Percentiles rank a stretch among this genome's conserved stretches.
Conservation (phyloP, 2,329 filamentous ascomycete genomes). For the Bipolaris gigantea region DNA sequence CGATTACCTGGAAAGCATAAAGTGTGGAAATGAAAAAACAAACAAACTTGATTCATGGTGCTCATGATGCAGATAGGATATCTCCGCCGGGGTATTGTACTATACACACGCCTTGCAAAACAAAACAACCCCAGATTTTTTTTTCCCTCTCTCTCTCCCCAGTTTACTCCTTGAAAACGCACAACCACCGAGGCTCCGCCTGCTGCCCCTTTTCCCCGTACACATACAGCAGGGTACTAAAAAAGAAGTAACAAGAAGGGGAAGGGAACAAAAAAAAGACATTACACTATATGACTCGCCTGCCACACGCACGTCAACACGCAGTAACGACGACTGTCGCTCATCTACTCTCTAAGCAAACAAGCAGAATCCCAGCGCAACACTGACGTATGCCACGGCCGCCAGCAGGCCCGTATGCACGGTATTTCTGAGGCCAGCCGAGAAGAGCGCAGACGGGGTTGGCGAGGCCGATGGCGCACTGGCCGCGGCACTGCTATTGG, state of each 20-base stretch:
- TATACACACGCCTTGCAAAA: too few relatives aligned
- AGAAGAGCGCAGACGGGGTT: neutral
- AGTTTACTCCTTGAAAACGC: too few relatives aligned
- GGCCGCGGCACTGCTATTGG: neutral
- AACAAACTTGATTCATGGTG: neutral
- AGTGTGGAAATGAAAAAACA: neutral
- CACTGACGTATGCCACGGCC: neutral
- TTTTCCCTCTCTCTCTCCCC: too few relatives aligned
- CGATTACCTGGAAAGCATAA: neutral
- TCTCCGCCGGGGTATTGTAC: neutral
- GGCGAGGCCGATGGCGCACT: neutral
- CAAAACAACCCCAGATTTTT: too few relatives aligned
- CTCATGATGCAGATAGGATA: neutral
- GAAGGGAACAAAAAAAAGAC: too few relatives aligned
- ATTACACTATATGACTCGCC: too few relatives aligned
- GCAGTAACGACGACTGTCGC: neutral
- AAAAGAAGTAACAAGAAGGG: too few relatives aligned
- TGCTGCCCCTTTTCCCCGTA: too few relatives aligned
- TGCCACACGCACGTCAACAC: too few relatives aligned
- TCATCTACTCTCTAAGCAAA: neutral
- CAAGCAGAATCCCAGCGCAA: neutral
- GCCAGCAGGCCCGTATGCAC: neutral
- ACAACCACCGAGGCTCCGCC: too few relatives aligned
- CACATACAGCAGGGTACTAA: too few relatives aligned
- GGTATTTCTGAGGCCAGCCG: neutral